phyloP scores from a whole-genome alignment of 179 eudicot genomes.

The Spergularia azorica region DNA sequence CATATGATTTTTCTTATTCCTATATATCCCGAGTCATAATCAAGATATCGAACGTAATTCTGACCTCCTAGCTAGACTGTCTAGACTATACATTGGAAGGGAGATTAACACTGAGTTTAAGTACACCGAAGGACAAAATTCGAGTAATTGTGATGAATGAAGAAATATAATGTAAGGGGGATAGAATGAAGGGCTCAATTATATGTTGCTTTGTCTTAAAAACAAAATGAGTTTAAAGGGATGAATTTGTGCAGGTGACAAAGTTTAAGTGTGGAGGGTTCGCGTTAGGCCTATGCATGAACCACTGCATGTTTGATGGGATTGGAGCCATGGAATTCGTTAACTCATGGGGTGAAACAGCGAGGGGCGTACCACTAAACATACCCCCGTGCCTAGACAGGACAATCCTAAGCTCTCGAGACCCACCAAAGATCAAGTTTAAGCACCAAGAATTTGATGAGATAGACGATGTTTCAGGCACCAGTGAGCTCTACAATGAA shows the following conservation, averaged over 20 bases:
- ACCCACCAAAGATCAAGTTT: slow-evolving; percentile 53
- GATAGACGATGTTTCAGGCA: slow-evolving; percentile 39
- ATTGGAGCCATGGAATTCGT: slow-evolving; percentile 63
- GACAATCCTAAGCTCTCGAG: slow-evolving; percentile 40
- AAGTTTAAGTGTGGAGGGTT: slow-evolving; percentile 77
- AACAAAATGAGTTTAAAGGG: too few species aligned
- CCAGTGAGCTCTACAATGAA: slow-evolving; percentile 28
- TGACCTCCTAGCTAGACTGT: too few species aligned
- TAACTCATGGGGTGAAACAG: slow-evolving; percentile 63
- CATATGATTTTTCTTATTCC: too few species aligned
- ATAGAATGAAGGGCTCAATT: too few species aligned
- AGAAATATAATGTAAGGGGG: too few species aligned
- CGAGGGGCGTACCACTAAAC: slow-evolving; percentile 49
- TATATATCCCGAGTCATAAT: too few species aligned
- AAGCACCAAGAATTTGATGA: slow-evolving; percentile 49
- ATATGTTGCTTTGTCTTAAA: too few species aligned
- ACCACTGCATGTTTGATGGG: slow-evolving; percentile 65
- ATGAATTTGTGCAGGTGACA: slow-evolving; percentile 47
- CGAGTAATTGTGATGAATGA: too few species aligned
- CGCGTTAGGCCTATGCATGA: slow-evolving; percentile 51
- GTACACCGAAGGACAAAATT: too few species aligned
- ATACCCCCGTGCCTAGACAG: slow-evolving; percentile 56
- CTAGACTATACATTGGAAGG: too few species aligned
- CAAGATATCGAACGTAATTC: too few species aligned
- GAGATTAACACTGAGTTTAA: too few species aligned